Evolutionary conservation across 176 grass and related monocot genomes (phyloP).

Genomic region (Aegilops speltoides): DNA sequence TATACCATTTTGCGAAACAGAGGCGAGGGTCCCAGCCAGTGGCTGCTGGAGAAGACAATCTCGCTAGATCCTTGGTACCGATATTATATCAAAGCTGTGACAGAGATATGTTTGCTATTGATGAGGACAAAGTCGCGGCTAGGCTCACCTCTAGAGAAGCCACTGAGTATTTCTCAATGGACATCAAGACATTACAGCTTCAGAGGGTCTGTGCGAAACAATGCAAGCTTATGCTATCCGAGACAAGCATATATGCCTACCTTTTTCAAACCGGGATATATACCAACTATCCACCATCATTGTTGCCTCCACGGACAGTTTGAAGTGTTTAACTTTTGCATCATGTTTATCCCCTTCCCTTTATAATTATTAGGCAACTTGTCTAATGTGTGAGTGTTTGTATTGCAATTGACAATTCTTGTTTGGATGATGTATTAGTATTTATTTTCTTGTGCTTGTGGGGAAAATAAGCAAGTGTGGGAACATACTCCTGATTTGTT

Average conservation of each 20-base stretch:
- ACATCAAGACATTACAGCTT: not conserved
- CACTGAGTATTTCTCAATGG: not conserved
- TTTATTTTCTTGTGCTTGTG: not conserved
- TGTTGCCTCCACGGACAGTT: too few species aligned
- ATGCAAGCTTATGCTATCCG: not conserved
- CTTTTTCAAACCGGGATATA: too few species aligned
- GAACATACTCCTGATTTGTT: not conserved
- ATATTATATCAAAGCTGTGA: not conserved
- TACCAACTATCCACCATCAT: too few species aligned
- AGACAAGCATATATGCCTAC: not conserved
- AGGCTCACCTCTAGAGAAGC: not conserved
- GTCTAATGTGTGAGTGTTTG: too few species aligned
- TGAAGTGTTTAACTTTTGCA: too few species aligned
- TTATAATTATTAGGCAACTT: too few species aligned
- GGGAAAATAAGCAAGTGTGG: not conserved
- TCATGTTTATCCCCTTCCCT: too few species aligned
- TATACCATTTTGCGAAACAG: not conserved
- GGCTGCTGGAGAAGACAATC: not conserved
- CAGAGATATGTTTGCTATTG: not conserved
- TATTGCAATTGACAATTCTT: too few species aligned
- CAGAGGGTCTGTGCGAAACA: not conserved
- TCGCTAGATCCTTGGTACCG: not conserved
- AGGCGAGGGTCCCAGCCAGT: not conserved
- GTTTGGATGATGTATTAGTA: too few species aligned
- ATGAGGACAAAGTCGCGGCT: not conserved